Conservation (phyloP, 2,329 filamentous ascomycete species). For the Cladosporium oxysporum region DNA sequence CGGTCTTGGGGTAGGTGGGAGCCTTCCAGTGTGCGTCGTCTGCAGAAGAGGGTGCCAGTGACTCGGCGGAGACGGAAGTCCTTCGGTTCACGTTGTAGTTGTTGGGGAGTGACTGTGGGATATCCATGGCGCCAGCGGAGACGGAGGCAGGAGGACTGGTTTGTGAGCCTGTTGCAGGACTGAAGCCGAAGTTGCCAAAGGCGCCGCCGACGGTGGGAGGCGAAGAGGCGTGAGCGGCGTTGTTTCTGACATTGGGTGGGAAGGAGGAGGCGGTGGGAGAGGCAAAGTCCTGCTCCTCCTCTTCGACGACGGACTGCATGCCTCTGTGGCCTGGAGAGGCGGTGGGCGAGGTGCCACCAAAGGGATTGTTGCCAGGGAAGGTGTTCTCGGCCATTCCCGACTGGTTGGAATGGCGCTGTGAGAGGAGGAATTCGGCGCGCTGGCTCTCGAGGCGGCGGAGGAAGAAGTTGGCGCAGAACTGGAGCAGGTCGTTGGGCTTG, state of each 20-base stretch:
- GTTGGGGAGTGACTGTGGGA: slow-evolving; percentile 72
- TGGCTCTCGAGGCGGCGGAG: slow-evolving; percentile 65
- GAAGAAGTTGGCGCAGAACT: slow-evolving; percentile 72
- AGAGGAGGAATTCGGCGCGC: slow-evolving; percentile 58
- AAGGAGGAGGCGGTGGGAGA: slow-evolving; percentile 65
- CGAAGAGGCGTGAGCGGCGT: slow-evolving; percentile 29
- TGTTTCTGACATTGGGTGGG: slow-evolving; percentile 48
- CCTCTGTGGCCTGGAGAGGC: slow-evolving; percentile 30
- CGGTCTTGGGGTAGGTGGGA: slow-evolving; percentile 78
- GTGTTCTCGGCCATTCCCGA: slow-evolving; percentile 68
- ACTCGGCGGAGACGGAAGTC: slow-evolving; percentile 95
- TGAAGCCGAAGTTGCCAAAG: slow-evolving; percentile 41
- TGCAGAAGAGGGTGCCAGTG: slow-evolving; percentile 82
- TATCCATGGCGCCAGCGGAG: slow-evolving; percentile 50
- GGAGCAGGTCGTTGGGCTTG: slow-evolving; percentile 64
- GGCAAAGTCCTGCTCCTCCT: slow-evolving; percentile 77
- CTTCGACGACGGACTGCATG: slow-evolving; percentile 71
- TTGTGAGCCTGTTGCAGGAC: slow-evolving; percentile 24
- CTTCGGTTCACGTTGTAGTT: slow-evolving; percentile 94
- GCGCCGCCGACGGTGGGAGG: slow-evolving; percentile 44
- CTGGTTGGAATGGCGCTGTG: slow-evolving; percentile 49
- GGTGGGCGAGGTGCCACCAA: slow-evolving; percentile 52
- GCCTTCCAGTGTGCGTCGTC: slow-evolving; percentile 87
- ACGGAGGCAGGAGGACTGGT: slow-evolving; percentile 43
- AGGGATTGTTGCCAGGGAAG: slow-evolving; percentile 80